phyloP scores from a whole-genome alignment of 73 alveolate genomes.

The Paramecium biaurelia region DNA sequence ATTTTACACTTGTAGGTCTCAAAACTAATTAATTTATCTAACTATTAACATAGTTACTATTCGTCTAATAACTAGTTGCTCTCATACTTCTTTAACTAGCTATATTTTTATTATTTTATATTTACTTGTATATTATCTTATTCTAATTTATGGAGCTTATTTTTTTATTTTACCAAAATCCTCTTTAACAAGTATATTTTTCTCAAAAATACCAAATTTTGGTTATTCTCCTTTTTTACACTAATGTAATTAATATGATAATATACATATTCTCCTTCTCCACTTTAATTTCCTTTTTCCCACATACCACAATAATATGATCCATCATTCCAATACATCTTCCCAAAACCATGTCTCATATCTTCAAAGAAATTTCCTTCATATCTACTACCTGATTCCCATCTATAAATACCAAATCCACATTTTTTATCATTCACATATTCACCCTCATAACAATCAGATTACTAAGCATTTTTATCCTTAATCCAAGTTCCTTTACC shows the following conservation, averaged over 20 bases:
- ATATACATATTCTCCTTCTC: conserved; percentile 36
- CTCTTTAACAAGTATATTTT: background rate
- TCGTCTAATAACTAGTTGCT: background rate
- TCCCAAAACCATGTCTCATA: conserved; percentile 73
- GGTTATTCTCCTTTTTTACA: background rate
- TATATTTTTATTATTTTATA: background rate
- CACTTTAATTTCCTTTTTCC: conserved; percentile 62
- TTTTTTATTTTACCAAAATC: background rate
- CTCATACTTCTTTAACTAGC: background rate
- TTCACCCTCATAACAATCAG: conserved; percentile 73
- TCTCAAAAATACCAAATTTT: conserved; percentile 9
- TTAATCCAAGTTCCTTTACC: conserved; percentile 56
- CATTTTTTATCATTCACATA: conserved; percentile 67
- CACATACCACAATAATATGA: conserved; percentile 71
- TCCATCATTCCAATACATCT: conserved; percentile 70
- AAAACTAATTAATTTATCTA: background rate
- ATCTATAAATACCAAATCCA: conserved; percentile 72
- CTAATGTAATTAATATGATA: background rate
- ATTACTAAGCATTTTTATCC: conserved; percentile 16
- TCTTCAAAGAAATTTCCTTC: conserved; percentile 70
- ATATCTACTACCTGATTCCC: conserved; percentile 76
- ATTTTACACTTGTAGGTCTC: background rate
- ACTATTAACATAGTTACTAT: background rate
- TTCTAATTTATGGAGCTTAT: background rate
- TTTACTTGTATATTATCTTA: conserved; percentile 17